Evolutionary conservation across 2,329 filamentous ascomycete species (phyloP).

Genomic region (Paraconiothyrium sp.): DNA sequence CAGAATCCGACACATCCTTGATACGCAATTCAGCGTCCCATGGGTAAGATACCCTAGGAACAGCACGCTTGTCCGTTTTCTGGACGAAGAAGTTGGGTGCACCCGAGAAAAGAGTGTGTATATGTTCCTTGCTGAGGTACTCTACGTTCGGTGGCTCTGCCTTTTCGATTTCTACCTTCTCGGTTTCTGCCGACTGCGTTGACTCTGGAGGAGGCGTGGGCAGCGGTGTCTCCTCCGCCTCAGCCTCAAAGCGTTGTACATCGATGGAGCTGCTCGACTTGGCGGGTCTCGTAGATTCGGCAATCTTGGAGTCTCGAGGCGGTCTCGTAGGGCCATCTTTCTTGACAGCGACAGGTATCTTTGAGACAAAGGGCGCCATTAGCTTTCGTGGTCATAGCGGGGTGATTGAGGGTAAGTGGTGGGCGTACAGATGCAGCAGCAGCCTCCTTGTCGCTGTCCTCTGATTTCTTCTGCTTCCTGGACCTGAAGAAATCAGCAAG

Average conservation of each 20-base stretch:
- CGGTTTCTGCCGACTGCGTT: background rate
- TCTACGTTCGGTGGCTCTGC: slow-evolving; percentile 19
- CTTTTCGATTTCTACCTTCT: background rate
- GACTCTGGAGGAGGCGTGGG: slow-evolving; percentile 26
- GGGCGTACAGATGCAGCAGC: slow-evolving; percentile 33
- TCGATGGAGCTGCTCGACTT: slow-evolving; percentile 26
- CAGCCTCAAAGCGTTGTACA: slow-evolving; percentile 16
- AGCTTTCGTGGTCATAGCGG: slow-evolving; percentile 25
- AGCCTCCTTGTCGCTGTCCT: slow-evolving; percentile 23
- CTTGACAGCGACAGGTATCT: slow-evolving; percentile 27
- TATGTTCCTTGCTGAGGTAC: slow-evolving; percentile 59
- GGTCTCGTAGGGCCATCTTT: slow-evolving; percentile 22
- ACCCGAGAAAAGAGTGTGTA: slow-evolving; percentile 78
- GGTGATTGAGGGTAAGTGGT: slow-evolving; percentile 13
- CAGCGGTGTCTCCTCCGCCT: slow-evolving; percentile 21
- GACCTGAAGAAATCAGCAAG: slow-evolving; percentile 43
- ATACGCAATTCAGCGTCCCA: slow-evolving; percentile 70
- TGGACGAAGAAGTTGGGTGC: slow-evolving; percentile 76
- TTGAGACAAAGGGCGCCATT: slow-evolving; percentile 24
- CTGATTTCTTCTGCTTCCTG: slow-evolving; percentile 37
- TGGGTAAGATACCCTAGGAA: slow-evolving; percentile 72
- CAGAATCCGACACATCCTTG: slow-evolving; percentile 68
- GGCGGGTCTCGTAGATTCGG: slow-evolving; percentile 21
- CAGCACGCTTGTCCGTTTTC: slow-evolving; percentile 67
- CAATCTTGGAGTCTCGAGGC: slow-evolving; percentile 27